Conservation (phyloP, 2,329 filamentous ascomycete species). For the Parascedosporium putredinis region DNA sequence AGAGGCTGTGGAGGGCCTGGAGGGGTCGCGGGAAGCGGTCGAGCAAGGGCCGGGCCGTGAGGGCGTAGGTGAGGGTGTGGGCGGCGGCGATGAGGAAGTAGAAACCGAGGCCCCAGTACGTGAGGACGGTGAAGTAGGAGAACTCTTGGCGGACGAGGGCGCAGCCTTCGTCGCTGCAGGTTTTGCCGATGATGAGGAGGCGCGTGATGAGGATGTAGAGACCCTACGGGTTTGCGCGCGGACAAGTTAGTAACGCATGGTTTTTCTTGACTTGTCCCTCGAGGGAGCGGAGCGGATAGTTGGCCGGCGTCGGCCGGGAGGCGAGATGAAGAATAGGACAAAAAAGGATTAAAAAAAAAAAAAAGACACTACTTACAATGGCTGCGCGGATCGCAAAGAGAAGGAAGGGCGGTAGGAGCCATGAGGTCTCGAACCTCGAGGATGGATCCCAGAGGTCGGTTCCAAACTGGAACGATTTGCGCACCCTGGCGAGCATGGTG, state of each 20-base stretch:
- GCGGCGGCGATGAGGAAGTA: constrained; percentile 60
- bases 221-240: constrained; percentile 29
- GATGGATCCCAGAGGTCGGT: constrained; percentile 39
- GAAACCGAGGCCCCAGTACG: constrained; percentile 74
- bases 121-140: constrained; percentile 74
- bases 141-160: constrained; percentile 45
- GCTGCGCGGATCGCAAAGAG: constrained; percentile 48
- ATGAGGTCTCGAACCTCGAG: constrained; percentile 69
- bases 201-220: constrained; percentile 62
- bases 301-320: no score
- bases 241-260: background rate
- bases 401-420: constrained; percentile 58
- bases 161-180: constrained; percentile 36
- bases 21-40: constrained; percentile 49
- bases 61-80: constrained; percentile 60
- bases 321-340: background rate
- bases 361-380: constrained; percentile 34
- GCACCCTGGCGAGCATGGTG: constrained; percentile 6
- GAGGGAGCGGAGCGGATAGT: no score
- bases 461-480: constrained; percentile 27
- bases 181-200: constrained; percentile 57
- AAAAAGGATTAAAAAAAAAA: background rate
- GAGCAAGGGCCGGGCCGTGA: constrained; percentile 42
- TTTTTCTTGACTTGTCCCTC: no score
- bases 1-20: constrained; percentile 53